phyloP scores from a whole-genome alignment of 2,329 filamentous ascomycete genomes.

The Davidsoniella eucalypti region DNA sequence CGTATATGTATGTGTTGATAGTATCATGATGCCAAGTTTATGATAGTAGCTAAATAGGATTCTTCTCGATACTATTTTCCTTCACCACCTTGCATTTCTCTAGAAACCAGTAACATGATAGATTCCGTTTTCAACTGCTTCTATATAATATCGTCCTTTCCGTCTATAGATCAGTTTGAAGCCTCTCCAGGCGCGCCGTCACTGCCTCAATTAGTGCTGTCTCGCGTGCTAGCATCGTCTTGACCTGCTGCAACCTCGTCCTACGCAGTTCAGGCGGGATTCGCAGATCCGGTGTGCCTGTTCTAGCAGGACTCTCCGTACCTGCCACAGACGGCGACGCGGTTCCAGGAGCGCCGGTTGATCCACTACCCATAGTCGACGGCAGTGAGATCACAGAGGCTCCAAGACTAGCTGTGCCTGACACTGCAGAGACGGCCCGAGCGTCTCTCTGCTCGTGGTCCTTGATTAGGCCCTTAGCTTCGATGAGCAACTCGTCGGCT shows the following conservation, averaged over 20 bases:
- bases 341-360: no score
- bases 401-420: conserved; percentile 4
- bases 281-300: conserved; percentile 26
- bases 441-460: conserved; percentile 11
- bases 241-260: conserved; percentile 47
- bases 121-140: no score
- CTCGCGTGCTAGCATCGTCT: conserved; percentile 46
- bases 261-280: conserved; percentile 45
- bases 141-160: background rate
- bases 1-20: no score
- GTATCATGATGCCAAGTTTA: no score
- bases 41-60: no score
- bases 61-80: no score
- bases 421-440: conserved; percentile 3
- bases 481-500: conserved; percentile 34
- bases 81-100: background rate
- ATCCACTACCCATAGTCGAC: conserved; percentile 16
- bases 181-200: conserved; percentile 41
- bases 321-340: background rate
- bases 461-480: conserved; percentile 29
- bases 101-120: background rate
- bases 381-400: conserved; percentile 14
- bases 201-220: conserved; percentile 52
- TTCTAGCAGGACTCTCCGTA: conserved; percentile 15
- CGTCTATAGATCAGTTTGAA: conserved; percentile 23